Evolutionary conservation across 2,329 filamentous ascomycete genomes (phyloP).

Genomic region (Fusarium sp.): DNA sequence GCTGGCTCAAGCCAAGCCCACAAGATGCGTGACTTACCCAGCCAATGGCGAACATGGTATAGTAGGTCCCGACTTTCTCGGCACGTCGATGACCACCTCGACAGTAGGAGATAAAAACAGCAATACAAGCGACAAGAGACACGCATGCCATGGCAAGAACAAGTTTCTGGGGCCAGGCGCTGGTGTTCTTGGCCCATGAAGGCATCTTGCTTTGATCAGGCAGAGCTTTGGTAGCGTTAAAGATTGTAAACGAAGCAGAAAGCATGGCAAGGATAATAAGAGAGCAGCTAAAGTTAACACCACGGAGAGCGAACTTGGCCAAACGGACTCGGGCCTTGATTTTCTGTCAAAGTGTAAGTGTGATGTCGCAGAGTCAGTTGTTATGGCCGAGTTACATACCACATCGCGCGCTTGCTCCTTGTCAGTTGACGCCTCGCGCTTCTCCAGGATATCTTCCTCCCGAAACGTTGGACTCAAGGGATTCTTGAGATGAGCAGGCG

Average conservation of each 20-base stretch:
- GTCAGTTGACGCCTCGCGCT: constrained; percentile 81
- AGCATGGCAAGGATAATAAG: constrained; percentile 94
- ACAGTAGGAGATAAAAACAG: constrained; percentile 87
- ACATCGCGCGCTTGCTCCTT: constrained; percentile 88
- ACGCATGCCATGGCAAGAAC: constrained; percentile 82
- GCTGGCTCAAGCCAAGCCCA: not conserved
- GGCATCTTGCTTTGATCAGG: constrained; percentile 82
- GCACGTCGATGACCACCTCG: constrained; percentile 87
- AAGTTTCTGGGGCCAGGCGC: constrained; percentile 88
- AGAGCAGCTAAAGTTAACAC: constrained; percentile 96
- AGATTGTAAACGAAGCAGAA: constrained; percentile 87
- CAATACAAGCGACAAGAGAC: constrained; percentile 80
- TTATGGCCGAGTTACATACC: constrained; percentile 64
- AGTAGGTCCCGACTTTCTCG: constrained; percentile 94
- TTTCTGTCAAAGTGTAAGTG: constrained; percentile 68
- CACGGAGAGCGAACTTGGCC: constrained; percentile 93
- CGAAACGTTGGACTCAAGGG: constrained; percentile 90
- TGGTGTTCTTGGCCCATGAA: constrained; percentile 82
- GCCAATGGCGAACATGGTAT: constrained; percentile 90
- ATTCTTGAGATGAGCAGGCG: constrained; percentile 77
- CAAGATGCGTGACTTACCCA: constrained; percentile 59
- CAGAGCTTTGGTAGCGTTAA: constrained; percentile 84
- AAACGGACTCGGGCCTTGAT: constrained; percentile 90
- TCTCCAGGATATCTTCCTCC: constrained; percentile 88
- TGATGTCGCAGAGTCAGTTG: not conserved